Evolutionary conservation across 257 asterid genomes (phyloP).

Genomic region (Petrea volubilis): DNA sequence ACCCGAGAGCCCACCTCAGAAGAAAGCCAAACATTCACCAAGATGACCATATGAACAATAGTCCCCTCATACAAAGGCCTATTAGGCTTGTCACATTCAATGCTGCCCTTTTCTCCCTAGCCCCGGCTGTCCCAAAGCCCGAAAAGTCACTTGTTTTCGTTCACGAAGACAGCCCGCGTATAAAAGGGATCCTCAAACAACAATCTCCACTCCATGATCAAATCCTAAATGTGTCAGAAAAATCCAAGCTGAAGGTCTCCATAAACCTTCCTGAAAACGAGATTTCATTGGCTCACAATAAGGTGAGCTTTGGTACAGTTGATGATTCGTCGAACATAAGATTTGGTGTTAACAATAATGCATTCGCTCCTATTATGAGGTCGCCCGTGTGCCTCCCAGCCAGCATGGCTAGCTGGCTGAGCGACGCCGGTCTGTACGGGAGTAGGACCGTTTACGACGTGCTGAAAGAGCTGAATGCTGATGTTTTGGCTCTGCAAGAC

Average conservation of each 20-base stretch:
- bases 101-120: constrained; percentile 88
- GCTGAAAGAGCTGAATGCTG: constrained; percentile 84
- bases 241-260: constrained; percentile 57
- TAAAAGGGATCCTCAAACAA: constrained; percentile 51
- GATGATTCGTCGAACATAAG: constrained; percentile 37
- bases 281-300: constrained; percentile 67
- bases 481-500: constrained; percentile 80
- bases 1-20: too few species aligned
- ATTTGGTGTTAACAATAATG: constrained; percentile 24
- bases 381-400: constrained; percentile 73
- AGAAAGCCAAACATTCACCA: neutral
- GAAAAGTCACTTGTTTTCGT: constrained; percentile 39
- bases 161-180: constrained; percentile 32
- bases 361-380: constrained; percentile 61
- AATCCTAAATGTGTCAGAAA: constrained; percentile 11
- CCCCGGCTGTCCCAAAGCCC: constrained; percentile 70
- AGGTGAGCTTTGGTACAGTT: constrained; percentile 18
- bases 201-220: constrained; percentile 68
- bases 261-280: constrained; percentile 87
- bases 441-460: constrained; percentile 57
- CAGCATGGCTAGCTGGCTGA: constrained; percentile 54
- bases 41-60: neutral
- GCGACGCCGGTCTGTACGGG: constrained; percentile 40
- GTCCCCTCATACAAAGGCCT: constrained; percentile 29
- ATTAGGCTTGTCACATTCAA: constrained; percentile 86